These are phyloP conservation scores for Stentor coeruleus DNA, from an alignment of 73 alveolate species.

Conservation along the genomic window DNA sequence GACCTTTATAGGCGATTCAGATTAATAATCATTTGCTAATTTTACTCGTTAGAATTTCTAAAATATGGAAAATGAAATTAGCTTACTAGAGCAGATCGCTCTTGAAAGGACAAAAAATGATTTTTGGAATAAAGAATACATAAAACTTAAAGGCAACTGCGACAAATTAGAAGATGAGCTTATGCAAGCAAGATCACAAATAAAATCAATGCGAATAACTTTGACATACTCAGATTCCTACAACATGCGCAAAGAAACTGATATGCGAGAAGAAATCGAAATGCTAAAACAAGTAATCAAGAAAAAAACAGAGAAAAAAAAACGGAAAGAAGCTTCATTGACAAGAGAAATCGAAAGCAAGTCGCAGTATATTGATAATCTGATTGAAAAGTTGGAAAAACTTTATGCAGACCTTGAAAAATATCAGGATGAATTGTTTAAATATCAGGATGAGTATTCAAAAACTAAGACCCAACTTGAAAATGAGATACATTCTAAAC, in stretches of 20 bases:
- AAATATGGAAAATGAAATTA: neutral
- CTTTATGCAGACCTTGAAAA: neutral
- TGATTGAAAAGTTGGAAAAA: neutral
- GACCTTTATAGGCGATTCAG: neutral
- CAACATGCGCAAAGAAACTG: neutral
- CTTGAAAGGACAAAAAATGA: neutral
- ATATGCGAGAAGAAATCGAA: neutral
- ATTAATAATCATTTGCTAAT: neutral
- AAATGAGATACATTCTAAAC: neutral
- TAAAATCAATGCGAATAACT: neutral
- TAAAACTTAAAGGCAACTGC: neutral
- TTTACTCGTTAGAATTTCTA: too few species aligned
- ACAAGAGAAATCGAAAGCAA: neutral
- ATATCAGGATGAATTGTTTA: neutral
- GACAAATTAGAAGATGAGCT: neutral
- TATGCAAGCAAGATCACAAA: neutral
- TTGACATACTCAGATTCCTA: neutral
- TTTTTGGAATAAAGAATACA: neutral
- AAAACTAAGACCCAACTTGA: neutral
- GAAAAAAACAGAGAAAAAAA: neutral
- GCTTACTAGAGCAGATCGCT: neutral
- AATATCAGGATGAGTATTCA: neutral
- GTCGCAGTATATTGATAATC: neutral
- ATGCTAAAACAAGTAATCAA: neutral
- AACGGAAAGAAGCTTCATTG: neutral